Percentiles rank a stretch among this genome's conserved stretches.
Conservation (phyloP, 2,329 filamentous ascomycete species). For the Cytospora piceae region DNA sequence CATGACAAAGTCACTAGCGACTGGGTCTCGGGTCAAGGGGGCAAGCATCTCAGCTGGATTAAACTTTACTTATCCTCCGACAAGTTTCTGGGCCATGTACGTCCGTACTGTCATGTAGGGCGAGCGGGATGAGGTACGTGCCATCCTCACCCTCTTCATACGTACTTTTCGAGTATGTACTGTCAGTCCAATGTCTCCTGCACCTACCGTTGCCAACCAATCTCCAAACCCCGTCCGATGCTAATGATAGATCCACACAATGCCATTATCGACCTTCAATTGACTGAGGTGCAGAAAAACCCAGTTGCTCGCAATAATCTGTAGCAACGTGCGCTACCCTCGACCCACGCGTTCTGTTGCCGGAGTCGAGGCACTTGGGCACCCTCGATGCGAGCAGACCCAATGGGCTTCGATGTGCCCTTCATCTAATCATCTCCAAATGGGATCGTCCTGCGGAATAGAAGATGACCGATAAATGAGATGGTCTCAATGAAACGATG, state of each 20-base stretch:
- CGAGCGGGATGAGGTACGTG: constrained; percentile 14
- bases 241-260: constrained; percentile 4
- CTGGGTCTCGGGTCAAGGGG: constrained; percentile 19
- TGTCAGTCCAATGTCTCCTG: background rate
- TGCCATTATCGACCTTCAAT: background rate
- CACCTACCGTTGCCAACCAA: background rate
- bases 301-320: background rate
- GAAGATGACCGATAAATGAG: background rate
- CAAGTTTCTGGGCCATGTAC: constrained; percentile 24
- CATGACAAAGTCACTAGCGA: constrained; percentile 19
- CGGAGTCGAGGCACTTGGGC: constrained; percentile 3
- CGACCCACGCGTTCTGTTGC: constrained; percentile 8
- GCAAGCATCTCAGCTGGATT: constrained; percentile 22
- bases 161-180: constrained; percentile 9
- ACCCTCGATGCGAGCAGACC: constrained; percentile 28
- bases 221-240: background rate
- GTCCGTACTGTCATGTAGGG: constrained; percentile 4
- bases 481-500: constrained; percentile 37
- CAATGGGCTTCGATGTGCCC: constrained; percentile 31
- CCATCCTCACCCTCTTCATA: constrained; percentile 11
- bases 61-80: constrained; percentile 26
- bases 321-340: background rate
- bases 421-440: background rate
- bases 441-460: background rate
- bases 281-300: background rate